Percentiles rank a stretch among this genome's conserved stretches.
Conservation (phyloP, 495 filamentous ascomycete genomes). For the Aspergillus mulundensis region DNA sequence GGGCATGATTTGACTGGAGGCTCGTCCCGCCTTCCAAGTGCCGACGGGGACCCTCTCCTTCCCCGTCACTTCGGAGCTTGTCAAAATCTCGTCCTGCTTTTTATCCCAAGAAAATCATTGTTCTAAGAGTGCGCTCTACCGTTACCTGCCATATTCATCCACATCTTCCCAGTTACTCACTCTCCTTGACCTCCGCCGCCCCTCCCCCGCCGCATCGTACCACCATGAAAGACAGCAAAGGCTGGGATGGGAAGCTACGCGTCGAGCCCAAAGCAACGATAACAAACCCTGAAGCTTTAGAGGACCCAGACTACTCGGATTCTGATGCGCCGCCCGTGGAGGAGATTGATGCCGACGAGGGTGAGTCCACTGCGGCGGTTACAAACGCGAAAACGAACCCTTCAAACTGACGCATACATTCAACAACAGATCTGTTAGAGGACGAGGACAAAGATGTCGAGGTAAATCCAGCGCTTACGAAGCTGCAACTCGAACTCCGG, state of each 20-base stretch:
- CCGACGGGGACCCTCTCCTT: background rate
- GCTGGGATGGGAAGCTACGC: conserved; percentile 91
- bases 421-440: conserved; percentile 56
- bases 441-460: conserved; percentile 58
- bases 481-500: background rate
- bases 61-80: background rate
- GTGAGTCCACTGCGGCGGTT: conserved; percentile 33
- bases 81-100: background rate
- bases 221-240: conserved; percentile 61
- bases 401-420: background rate
- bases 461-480: conserved; percentile 28
- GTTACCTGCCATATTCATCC: background rate
- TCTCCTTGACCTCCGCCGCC: background rate
- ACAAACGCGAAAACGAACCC: background rate
- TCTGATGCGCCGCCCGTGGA: conserved; percentile 73
- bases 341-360: conserved; percentile 78
- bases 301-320: conserved; percentile 81
- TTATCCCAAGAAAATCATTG: background rate
- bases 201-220: conserved; percentile 9
- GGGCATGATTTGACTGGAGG: background rate
- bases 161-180: background rate
- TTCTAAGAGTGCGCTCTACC: background rate
- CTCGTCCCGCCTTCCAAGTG: background rate
- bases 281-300: conserved; percentile 70
- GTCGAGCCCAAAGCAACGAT: conserved; percentile 60